A percentile compares a stretch with the other conserved stretches of the same genome.
phyloP scores from a whole-genome alignment of 257 asterid genomes.

The Solanum peruvianum region DNA sequence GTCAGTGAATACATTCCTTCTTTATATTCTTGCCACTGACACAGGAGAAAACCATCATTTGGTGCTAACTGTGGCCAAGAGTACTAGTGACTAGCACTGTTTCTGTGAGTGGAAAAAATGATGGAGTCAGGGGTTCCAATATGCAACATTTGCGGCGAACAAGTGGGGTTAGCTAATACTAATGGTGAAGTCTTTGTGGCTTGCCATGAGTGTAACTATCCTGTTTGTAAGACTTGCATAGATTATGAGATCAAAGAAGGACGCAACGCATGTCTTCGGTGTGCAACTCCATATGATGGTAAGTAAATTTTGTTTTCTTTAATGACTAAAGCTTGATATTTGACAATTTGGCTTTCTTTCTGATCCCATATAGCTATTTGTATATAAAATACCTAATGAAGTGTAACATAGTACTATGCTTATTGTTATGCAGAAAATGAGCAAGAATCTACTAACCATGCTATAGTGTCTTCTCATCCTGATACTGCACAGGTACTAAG shows the following conservation, averaged over 20 bases:
- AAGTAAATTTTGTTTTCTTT: neutral
- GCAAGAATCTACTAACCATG: conserved; percentile 29
- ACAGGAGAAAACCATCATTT: neutral
- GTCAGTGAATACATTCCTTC: neutral
- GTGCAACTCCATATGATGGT: conserved; percentile 62
- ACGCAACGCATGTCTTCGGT: conserved; percentile 48
- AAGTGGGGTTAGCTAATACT: conserved; percentile 30
- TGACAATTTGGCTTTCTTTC: neutral
- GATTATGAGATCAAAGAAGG: conserved; percentile 72
- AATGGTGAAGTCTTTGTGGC: conserved; percentile 64
- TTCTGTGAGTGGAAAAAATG: conserved; percentile 27
- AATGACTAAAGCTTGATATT: neutral
- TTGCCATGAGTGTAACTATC: conserved; percentile 66
- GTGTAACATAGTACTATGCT: neutral
- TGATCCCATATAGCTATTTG: neutral
- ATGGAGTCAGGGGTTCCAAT: conserved; percentile 73
- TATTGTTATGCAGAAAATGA: conserved; percentile 1
- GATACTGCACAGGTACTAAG: conserved; percentile 29
- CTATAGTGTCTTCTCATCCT: conserved; percentile 20
- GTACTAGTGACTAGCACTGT: neutral
- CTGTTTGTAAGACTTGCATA: conserved; percentile 61
- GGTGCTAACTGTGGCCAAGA: neutral
- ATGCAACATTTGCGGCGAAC: conserved; percentile 76
- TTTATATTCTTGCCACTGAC: conserved; percentile 3
- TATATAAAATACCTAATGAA: neutral